Base-by-base conservation (phyloP, 2,329 filamentous ascomycete species). In the Trichophyton schoenleinii region DNA sequence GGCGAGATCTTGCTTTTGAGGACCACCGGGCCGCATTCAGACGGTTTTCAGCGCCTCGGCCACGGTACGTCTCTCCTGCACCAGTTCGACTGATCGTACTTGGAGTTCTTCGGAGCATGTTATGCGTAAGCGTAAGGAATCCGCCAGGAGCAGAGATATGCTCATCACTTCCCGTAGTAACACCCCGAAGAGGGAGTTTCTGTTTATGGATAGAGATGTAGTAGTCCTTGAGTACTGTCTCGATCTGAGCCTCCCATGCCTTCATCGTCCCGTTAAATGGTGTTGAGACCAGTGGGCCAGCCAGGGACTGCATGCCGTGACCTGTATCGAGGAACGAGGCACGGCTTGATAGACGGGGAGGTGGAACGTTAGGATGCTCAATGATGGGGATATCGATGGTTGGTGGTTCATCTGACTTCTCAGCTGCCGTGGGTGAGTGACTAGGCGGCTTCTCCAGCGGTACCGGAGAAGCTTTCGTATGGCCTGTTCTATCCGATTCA, bases 1-100 rank as follows among this genome's bases (percentile, higher is more conserved):
- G 87, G 55, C 91, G 81, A 1, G 91, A 95, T 60, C 92, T 84
- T 68, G 88, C 91, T 75, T 95, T 96, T 42, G 88, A 89, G 52
- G 84, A 83, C 88, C 90, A 97, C 60, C 89, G 81, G 58, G 85
- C 86, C 0, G 85, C 83, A 63, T 80, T 78, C 57, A 80, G 79
- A 64, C 83, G 77, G 69, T 81, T 78, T 67, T 95, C 88, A 28
- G 83, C 76, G 11, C 85, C 81, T 53, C 89, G 82, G n/a, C 88
- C 89, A 59, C 90, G 85, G 18, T 80, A 82, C 60, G 83, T 84
- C 28, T 75, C 71, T 67, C 97, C 94, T 0, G 94, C 97, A 0
- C 91, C 90, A 34, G 91, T 85, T 74, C 95, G 96, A 79, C 91
- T 96, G 63, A 97, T 80, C 4, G 94, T 89, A 70, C 91, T 96